Conservation (phyloP, 352 stramenopile genomes). For the Globisporangium nagaii region DNA sequence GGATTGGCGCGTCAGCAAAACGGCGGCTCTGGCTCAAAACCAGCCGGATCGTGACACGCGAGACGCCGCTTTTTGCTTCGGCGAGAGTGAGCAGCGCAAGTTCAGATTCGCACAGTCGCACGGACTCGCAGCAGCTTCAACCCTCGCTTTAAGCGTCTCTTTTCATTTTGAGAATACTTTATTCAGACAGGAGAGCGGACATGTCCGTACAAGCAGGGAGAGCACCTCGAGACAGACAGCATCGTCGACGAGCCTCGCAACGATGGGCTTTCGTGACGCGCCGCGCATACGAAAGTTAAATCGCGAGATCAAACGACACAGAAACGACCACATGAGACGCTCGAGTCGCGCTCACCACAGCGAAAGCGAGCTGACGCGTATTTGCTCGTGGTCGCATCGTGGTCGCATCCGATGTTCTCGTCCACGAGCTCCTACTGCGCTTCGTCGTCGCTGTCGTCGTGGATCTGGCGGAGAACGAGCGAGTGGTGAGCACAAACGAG, state of each 20-base stretch:
- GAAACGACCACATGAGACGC: too few relatives aligned
- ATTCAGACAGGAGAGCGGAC: too few relatives aligned
- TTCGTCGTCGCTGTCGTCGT: slow-evolving; percentile 3
- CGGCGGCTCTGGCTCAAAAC: not conserved
- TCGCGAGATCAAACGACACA: too few relatives aligned
- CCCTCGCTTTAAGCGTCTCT: slow-evolving; percentile 6
- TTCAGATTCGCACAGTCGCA: not conserved
- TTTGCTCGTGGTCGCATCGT: too few relatives aligned
- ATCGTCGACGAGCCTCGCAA: too few relatives aligned
- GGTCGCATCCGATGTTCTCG: not conserved
- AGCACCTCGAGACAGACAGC: too few relatives aligned
- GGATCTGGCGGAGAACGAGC: not conserved
- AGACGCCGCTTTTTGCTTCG: slow-evolving; percentile 8
- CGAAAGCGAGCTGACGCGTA: not conserved
- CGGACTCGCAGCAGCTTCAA: not conserved
- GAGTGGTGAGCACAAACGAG: not conserved
- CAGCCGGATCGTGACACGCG: not conserved
- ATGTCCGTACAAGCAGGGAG: too few relatives aligned
- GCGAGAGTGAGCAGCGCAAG: not conserved
- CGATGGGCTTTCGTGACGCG: not conserved
- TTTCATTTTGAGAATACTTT: too few relatives aligned
- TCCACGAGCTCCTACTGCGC: not conserved
- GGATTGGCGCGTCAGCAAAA: too few relatives aligned
- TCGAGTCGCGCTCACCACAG: too few relatives aligned
- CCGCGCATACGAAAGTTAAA: not conserved